These are phyloP conservation scores for Saturnispora silvae DNA, from an alignment of 805 yeast genomes.

Conservation along the genomic window DNA sequence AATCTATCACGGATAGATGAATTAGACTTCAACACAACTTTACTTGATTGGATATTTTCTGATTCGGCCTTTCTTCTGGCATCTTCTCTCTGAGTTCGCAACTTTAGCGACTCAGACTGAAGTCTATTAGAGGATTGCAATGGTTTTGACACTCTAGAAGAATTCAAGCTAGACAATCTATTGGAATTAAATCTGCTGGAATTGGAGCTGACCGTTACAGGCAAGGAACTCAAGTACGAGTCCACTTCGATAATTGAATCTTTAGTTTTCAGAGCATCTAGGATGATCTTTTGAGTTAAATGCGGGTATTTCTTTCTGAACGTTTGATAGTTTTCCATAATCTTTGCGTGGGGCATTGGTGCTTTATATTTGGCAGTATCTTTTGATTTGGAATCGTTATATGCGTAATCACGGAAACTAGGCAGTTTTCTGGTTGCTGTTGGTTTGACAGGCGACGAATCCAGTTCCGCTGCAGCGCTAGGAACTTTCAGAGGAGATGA, in stretches of 20 bases:
- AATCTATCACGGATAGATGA: slow-evolving; percentile 19
- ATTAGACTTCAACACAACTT: slow-evolving; percentile 15
- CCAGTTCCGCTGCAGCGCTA: slow-evolving; percentile 10
- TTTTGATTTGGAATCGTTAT: slow-evolving; percentile 11
- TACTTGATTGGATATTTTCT: slow-evolving; percentile 20
- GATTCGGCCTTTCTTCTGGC: slow-evolving; percentile 13
- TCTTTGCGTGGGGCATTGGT: slow-evolving; percentile 1
- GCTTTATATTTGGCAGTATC: not conserved
- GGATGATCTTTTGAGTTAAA: slow-evolving; percentile 22
- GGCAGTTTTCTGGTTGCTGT: slow-evolving; percentile 19
- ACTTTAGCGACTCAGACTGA: not conserved
- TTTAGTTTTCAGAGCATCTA: slow-evolving; percentile 23
- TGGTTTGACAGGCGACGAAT: slow-evolving; percentile 17
- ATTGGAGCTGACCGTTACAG: slow-evolving; percentile 5
- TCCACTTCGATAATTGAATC: slow-evolving; percentile 26
- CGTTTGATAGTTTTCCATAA: slow-evolving; percentile 19
- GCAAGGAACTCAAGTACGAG: slow-evolving; percentile 18
- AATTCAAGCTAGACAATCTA: slow-evolving; percentile 8
- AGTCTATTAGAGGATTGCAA: slow-evolving; percentile 9
- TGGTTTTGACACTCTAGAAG: slow-evolving; percentile 10
- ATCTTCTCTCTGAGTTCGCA: slow-evolving; percentile 1
- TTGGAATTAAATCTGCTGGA: too few relatives aligned
- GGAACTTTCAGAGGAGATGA: slow-evolving; percentile 28
- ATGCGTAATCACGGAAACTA: slow-evolving; percentile 32
- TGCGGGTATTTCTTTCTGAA: slow-evolving; percentile 26